These are phyloP conservation scores for Arthroderma uncinatum DNA, from an alignment of 2,329 filamentous ascomycete genomes.

Conservation along the genomic window DNA sequence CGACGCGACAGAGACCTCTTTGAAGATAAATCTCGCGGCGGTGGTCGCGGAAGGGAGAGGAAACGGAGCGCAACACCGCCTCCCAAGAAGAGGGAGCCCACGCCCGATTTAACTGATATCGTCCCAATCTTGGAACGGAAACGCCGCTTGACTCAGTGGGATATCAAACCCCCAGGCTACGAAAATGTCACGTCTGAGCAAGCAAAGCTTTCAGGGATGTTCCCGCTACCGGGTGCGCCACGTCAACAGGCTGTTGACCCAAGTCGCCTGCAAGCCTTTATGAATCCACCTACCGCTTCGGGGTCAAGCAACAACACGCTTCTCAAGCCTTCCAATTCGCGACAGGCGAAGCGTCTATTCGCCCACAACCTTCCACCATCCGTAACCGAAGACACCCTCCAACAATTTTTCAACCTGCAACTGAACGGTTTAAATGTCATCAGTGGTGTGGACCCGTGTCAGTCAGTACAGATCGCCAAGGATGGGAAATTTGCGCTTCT, in stretches of 20 bases:
- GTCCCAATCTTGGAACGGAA: constrained; percentile 74
- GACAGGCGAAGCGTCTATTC: constrained; percentile 86
- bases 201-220: constrained; percentile 98
- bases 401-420: constrained; percentile 89
- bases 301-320: constrained; percentile 51
- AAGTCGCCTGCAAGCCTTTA: constrained; percentile 84
- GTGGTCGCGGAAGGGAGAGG: constrained; percentile 37
- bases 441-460: constrained; percentile 70
- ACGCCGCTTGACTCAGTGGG: constrained; percentile 94
- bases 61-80: constrained; percentile 69
- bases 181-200: constrained; percentile 98
- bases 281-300: constrained; percentile 70
- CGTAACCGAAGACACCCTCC: constrained; percentile 63
- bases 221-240: constrained; percentile 88
- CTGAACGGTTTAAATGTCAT: constrained; percentile 94
- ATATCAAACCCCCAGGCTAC: constrained; percentile 96
- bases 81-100: constrained; percentile 85
- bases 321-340: constrained; percentile 82
- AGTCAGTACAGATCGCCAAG: constrained; percentile 68
- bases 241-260: constrained; percentile 94
- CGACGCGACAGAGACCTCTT: constrained; percentile 51
- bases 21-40: constrained; percentile 47
- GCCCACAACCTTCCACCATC: constrained; percentile 67
- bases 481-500: constrained; percentile 73
- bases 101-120: constrained; percentile 82